Conservation (phyloP, 345 rosid species). For the Clausena lansium region DNA sequence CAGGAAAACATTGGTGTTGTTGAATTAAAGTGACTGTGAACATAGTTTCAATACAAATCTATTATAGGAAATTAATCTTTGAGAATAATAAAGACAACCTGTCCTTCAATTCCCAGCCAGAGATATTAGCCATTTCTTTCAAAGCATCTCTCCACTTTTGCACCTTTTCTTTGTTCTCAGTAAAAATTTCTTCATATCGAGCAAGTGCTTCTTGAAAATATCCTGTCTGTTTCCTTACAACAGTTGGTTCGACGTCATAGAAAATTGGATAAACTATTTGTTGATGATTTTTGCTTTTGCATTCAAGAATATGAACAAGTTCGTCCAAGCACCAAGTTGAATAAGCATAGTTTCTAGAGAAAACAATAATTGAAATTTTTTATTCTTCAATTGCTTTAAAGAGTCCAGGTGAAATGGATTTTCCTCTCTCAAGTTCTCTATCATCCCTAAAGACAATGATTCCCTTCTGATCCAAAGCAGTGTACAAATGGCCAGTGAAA, state of each 20-base stretch:
- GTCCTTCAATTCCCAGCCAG: background rate
- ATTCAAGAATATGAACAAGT: background rate
- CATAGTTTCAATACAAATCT: too few species aligned
- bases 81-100: background rate
- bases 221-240: background rate
- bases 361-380: background rate
- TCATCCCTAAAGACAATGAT: too few species aligned
- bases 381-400: background rate
- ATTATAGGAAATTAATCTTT: too few species aligned
- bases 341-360: background rate
- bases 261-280: background rate
- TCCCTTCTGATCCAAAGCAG: too few species aligned
- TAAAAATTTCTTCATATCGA: background rate
- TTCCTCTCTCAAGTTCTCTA: too few species aligned
- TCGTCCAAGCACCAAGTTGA: background rate
- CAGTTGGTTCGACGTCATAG: background rate
- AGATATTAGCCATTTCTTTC: background rate
- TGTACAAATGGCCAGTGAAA: too few species aligned
- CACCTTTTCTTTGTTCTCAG: background rate
- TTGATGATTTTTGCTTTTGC: background rate
- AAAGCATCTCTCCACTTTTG: background rate
- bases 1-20: too few species aligned
- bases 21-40: too few species aligned
- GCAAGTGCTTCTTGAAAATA: background rate
- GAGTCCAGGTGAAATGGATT: background rate